These are phyloP conservation scores for Colletotrichum sp. DNA, from an alignment of 2,329 filamentous ascomycete genomes.

Conservation along the genomic window DNA sequence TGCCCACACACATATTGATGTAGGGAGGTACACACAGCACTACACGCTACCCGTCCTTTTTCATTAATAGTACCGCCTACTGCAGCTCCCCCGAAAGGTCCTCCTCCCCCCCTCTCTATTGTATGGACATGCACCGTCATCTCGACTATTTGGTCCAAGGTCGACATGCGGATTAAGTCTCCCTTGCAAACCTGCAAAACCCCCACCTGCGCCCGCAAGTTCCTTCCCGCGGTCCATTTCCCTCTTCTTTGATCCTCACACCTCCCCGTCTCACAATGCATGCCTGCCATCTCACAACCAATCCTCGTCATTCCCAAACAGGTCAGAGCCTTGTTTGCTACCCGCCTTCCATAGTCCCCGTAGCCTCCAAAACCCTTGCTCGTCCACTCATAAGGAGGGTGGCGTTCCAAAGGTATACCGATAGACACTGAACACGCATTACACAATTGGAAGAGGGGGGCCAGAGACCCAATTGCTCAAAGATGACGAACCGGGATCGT, in stretches of 20 bases:
- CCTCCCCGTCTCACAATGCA: conserved; percentile 6
- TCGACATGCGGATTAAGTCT: background rate
- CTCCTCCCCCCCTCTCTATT: background rate
- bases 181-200: conserved; percentile 4
- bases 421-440: background rate
- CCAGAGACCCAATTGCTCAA: background rate
- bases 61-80: background rate
- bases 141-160: background rate
- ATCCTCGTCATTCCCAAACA: conserved; percentile 20
- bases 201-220: conserved; percentile 5
- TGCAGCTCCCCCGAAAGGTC: background rate
- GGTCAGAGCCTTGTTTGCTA: conserved; percentile 17
- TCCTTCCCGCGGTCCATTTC: background rate
- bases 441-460: background rate
- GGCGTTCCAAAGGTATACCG: background rate
- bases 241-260: conserved; percentile 1
- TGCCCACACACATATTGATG: background rate
- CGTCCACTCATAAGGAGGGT: conserved; percentile 1
- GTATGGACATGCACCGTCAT: conserved; percentile 4
- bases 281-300: background rate
- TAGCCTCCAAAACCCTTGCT: background rate
- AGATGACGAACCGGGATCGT: conserved; percentile 10
- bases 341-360: background rate
- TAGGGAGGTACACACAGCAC: background rate
- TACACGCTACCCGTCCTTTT: background rate